Evolutionary conservation across 495 filamentous ascomycete genomes (phyloP), one percentile per base, ranked within the genome.

Genomic region (Xylaria grammica): DNA sequence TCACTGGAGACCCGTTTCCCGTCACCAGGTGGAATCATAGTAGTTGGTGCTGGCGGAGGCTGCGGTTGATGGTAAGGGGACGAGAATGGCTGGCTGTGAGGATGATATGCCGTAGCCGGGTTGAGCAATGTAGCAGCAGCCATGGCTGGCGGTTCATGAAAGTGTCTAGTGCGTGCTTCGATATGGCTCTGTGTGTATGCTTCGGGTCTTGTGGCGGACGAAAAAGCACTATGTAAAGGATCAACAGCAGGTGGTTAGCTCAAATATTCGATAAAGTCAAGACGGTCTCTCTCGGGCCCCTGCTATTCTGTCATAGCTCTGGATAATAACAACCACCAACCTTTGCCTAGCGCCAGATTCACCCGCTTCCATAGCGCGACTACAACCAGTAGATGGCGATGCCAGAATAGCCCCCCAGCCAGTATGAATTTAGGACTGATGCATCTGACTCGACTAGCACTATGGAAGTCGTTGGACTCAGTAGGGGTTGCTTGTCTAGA

Each of bases 331-430:
- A 67, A 72, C 29, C 72, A 77, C 79, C 67, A 71, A 84, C 81
- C 81, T 84, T 79, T 80, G 76, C 73, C 79, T 80, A 73, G 72
- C 69, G 65, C 76, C 75, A 74, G 73, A 73, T 67, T 79, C 80
- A 68, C 78, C 81, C 78, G 73, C 75, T 79, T 82, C 81, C 81
- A 84, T 84, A 79, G 75, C 81, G 80, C 75, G 78, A 73, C 69
- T 69, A 58, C 70, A 60, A 67, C 73, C 67, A 69, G 60, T 54
- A 29, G 29, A 68, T 63, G 50, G 54, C 65, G 62, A 62, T 71
- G 61, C 70, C 72, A 55, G 34, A 72, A 70, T 67, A 65, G 67
- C 67, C 69, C 60, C 62, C 72, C 72, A 69, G 68, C 66, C 67
- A 68, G 61, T 69, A 51, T 46, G 65, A 49, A 59, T 55, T 69